Evolutionary conservation across 2,329 filamentous ascomycete species (phyloP).

Genomic region (Thermoascus crustaceus): DNA sequence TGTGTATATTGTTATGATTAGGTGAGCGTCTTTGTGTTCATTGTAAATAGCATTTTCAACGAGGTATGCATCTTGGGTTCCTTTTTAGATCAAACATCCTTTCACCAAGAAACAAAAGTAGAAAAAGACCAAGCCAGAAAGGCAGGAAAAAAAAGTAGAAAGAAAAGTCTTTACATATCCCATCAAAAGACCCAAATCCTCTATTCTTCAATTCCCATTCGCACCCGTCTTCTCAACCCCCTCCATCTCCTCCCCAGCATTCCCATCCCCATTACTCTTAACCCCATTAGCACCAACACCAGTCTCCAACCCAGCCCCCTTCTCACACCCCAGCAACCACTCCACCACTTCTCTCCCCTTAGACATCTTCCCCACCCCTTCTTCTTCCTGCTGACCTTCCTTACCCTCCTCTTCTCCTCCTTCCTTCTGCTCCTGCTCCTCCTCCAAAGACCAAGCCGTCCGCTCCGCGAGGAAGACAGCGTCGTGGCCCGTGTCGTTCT

Average conservation of each 20-base stretch:
- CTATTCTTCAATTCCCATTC: constrained; percentile 7
- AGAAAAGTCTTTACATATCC: too few relatives aligned
- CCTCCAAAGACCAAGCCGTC: constrained; percentile 58
- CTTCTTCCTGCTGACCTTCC: constrained; percentile 12
- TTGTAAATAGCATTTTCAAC: too few relatives aligned
- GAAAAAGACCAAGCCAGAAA: too few relatives aligned
- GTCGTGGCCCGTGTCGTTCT: constrained; percentile 78
- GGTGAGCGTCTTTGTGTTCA: too few relatives aligned
- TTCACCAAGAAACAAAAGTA: too few relatives aligned
- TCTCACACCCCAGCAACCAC: constrained; percentile 34
- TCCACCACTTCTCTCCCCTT: constrained; percentile 34
- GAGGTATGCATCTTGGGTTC: too few relatives aligned
- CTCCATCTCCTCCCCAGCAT: constrained; percentile 12
- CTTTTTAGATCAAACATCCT: too few relatives aligned
- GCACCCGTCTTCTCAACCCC: constrained; percentile 5
- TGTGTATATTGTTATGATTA: too few relatives aligned
- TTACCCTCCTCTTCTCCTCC: constrained; percentile 14
- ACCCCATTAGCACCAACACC: constrained; percentile 13
- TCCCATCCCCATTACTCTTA: constrained; percentile 12
- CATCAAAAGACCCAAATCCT: constrained; percentile 8
- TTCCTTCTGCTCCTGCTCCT: constrained; percentile 50
- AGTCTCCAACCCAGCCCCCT: constrained; percentile 26
- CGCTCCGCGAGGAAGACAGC: constrained; percentile 66
- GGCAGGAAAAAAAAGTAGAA: constrained; percentile 13
- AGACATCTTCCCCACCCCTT: constrained; percentile 15